Evolutionary conservation across 129 eudicot genomes (phyloP), one percentile per base, ranked within the genome.

Genomic region (Saussurea involucrata): DNA sequence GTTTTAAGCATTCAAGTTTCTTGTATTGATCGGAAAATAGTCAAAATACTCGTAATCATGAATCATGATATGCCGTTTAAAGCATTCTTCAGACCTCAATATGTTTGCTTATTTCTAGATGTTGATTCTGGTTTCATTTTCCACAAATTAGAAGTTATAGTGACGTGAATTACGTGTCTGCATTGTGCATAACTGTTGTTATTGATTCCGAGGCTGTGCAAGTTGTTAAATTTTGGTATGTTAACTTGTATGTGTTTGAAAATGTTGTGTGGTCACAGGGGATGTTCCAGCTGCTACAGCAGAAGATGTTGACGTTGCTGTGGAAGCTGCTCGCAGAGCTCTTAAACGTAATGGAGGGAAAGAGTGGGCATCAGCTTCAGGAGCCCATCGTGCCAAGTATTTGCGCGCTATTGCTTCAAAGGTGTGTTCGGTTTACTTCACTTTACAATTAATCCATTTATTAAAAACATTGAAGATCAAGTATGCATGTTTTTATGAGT

Each of bases 371-470:
- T 75, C 97, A 0, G 91, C 98, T 8, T 71, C 95, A 8, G 97
- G 98, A 20, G 88, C 98, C 7, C 84, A 90, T 74, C 96, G 95
- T 32, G 98, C 98, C 0, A 93, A 93, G 85, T 93, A 85, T 66
- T 72, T 93, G 72, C 92, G 98, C 10, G 98, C 98, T 27, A 93
- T 93, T 80, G 96, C 98, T 84, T 87, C 92, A 22, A 93, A 90
- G 87, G 97, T 93, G 63, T 53, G 75, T 31, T 40, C 11, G 44
- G n/a, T 18, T 22, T 76, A 12, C 32, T 42, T 40, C 5, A 66
- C 4, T 66, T 66, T 27, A 34, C 68, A 18, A n/a, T 53, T 17
- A 15, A 49, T 49, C 58, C 8, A 17, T 8, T 17, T 49, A 49
- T 49, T 15, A 17, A 49, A 15, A 49, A 15, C 18, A 49, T 58